A percentile compares a stretch with the other conserved stretches of the same genome.
Evolutionary conservation across 2,329 filamentous ascomycete genomes (phyloP).

Genomic region (Ophiosphaerella korrae): DNA sequence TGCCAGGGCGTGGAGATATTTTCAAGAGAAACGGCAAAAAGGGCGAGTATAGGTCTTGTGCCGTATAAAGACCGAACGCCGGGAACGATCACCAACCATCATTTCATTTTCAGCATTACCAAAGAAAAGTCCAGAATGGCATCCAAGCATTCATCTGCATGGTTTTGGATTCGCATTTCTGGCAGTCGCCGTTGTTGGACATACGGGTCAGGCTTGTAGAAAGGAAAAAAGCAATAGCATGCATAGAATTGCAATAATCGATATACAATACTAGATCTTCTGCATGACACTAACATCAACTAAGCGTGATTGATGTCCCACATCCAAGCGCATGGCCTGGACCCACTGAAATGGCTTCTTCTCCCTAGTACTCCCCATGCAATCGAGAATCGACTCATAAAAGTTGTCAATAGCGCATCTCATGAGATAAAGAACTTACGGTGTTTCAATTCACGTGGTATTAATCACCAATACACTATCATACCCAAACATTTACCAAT

Average conservation of each 20-base stretch:
- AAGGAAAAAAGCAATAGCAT: too few species aligned
- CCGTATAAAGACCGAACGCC: background rate
- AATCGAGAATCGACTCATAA: too few species aligned
- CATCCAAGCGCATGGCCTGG: too few species aligned
- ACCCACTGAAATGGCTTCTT: too few species aligned
- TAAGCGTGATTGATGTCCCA: too few species aligned
- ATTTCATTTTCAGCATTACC: constrained; percentile 24
- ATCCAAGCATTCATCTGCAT: constrained; percentile 1
- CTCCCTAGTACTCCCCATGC: too few species aligned
- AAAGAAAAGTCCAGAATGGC: constrained; percentile 17
- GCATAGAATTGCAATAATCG: background rate
- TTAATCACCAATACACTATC: too few species aligned
- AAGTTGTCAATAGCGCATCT: too few species aligned
- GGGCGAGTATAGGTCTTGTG: constrained; percentile 34
- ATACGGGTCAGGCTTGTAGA: constrained; percentile 30
- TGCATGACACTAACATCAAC: too few species aligned
- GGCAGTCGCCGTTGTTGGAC: constrained; percentile 16
- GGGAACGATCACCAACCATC: background rate
- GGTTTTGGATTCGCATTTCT: constrained; percentile 6
- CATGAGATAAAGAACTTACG: too few species aligned
- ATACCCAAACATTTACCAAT: too few species aligned
- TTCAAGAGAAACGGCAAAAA: constrained; percentile 73
- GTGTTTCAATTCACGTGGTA: too few species aligned
- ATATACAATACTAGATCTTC: background rate
- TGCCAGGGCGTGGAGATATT: constrained; percentile 71